Conservation (phyloP, 768 basidiomycete species). For the Lactarius sp. region DNA sequence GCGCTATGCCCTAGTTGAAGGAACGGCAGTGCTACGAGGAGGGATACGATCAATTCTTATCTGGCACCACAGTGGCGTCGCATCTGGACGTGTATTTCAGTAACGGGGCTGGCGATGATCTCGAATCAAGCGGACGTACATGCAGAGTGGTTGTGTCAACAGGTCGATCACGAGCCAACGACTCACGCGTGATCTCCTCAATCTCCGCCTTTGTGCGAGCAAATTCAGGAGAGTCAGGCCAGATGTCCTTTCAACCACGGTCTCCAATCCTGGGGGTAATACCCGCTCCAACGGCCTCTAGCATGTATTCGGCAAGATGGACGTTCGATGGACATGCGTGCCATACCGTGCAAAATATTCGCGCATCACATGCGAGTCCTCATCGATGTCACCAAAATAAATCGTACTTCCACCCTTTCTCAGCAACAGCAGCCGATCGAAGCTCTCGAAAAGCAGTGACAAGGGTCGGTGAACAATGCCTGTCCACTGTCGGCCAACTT, state of each 20-base stretch:
- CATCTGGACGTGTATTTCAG: no score
- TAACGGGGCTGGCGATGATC: not conserved
- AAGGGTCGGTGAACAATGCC: constrained; percentile 84
- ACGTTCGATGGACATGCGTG: constrained; percentile 69
- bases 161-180: constrained; percentile 1
- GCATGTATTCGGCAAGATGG: constrained; percentile 75
- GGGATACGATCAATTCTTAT: no score
- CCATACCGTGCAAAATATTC: constrained; percentile 42
- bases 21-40: no score
- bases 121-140: constrained; percentile 2
- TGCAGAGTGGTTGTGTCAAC: not conserved
- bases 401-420: constrained; percentile 85
- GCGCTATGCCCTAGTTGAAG: no score
- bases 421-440: constrained; percentile 49
- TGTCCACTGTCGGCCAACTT: no score
- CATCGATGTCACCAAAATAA: constrained; percentile 87
- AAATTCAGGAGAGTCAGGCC: constrained; percentile 69
- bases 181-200: constrained; percentile 36
- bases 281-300: constrained; percentile 75
- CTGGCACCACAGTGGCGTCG: no score
- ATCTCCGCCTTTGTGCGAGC: constrained; percentile 36
- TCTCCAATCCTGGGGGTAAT: constrained; percentile 44
- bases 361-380: constrained; percentile 56
- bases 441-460: constrained; percentile 40
- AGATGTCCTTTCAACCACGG: constrained; percentile 83